Evolutionary conservation across 768 basidiomycete species (phyloP).

Genomic region (Leccinum longicurvipes): DNA sequence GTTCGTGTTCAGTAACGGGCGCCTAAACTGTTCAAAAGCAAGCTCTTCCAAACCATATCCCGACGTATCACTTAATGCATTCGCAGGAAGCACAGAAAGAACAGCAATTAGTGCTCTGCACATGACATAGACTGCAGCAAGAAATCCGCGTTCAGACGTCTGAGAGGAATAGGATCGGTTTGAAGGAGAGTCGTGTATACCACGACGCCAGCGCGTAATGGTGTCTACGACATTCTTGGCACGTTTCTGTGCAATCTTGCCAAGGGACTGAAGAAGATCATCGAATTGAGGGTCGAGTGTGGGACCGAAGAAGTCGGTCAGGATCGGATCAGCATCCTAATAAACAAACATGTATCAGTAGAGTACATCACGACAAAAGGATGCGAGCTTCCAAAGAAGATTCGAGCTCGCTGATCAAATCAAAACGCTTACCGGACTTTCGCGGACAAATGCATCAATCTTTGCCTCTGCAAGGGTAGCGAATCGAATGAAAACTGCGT

Average conservation of each 20-base stretch:
- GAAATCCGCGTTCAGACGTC: constrained; percentile 62
- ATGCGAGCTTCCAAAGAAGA: neutral
- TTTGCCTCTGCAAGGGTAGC: constrained; percentile 76
- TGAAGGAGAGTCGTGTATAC: constrained; percentile 61
- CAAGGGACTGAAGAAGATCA: constrained; percentile 78
- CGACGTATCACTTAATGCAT: constrained; percentile 71
- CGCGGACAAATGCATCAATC: constrained; percentile 69
- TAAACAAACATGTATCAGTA: constrained; percentile 3
- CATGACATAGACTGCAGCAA: constrained; percentile 87
- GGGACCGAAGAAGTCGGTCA: constrained; percentile 66
- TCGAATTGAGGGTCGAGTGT: constrained; percentile 79
- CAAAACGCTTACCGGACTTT: constrained; percentile 53
- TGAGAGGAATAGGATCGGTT: constrained; percentile 29
- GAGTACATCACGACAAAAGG: neutral
- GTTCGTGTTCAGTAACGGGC: constrained; percentile 60
- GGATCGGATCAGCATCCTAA: constrained; percentile 67
- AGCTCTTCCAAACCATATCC: constrained; percentile 84
- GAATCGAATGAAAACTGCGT: constrained; percentile 86
- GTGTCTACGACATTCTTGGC: constrained; percentile 83
- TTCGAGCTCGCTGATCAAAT: neutral
- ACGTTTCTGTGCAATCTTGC: constrained; percentile 81
- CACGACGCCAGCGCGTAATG: constrained; percentile 82
- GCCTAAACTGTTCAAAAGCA: constrained; percentile 81
- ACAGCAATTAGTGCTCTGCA: constrained; percentile 81
- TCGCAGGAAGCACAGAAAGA: constrained; percentile 67